Evolutionary conservation across 805 yeast genomes (phyloP), one percentile per base, ranked within the genome.

Genomic region (Kodamaea nitidulidarum): DNA sequence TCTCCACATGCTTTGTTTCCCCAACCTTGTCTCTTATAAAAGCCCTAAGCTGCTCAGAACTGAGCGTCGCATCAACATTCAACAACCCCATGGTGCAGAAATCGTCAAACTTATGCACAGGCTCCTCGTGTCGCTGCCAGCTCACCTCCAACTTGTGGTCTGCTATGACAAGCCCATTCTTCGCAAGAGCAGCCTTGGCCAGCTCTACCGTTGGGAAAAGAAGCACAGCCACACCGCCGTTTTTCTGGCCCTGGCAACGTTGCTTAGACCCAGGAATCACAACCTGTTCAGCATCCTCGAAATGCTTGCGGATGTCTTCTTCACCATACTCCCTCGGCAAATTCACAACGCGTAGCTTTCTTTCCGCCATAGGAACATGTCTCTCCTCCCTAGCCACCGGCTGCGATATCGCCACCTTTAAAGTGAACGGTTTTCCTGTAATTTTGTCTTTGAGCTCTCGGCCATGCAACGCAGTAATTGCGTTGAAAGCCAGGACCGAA

Each of bases 141-240:
- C 67, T 60, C 0, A 81, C 82, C 9, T 61, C 61, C 2, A 85
- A 61, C 0, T 49, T 56, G 31, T 84, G 57, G 0, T 73, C 80
- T 28, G 66, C 67, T 1, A 82, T 44, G 3, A 59, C 55, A 0
- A 60, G 47, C 7, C 67, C 63, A 45, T 79, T 65, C 34, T 70
- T 51, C 9, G 46, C 29, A 1, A 80, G 45, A 0, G 87, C 79
- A 3, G 54, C 52, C 0, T 58, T 50, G 0, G 88, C 84, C 2
- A 67, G 71, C 1, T 64, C 68, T 7, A 57, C 52, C 0, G 58
- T 56, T 2, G 51, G 41, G 48, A 77, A 84, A 0, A 75, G 63
- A 0, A 85, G 60, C 51, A 85, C 84, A 0, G 82, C 95, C 55
- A 71, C 80, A 0, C 91, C 90, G 33, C 76, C 78, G 50, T 80